These are phyloP conservation scores for Solanum tarapatanum DNA, from an alignment of 257 asterid genomes.

Conservation along the genomic window DNA sequence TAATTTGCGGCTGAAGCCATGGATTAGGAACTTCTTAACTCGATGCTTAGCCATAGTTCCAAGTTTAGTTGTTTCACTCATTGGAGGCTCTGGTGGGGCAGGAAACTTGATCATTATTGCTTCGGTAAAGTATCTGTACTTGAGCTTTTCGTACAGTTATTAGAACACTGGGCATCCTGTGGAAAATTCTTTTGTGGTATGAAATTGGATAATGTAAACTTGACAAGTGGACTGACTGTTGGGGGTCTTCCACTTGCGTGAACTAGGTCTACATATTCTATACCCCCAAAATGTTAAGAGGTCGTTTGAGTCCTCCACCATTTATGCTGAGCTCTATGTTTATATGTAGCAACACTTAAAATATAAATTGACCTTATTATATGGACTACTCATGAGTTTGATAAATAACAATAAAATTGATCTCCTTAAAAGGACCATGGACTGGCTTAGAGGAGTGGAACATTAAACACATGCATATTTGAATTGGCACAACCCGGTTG, in stretches of 20 bases:
- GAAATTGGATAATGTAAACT: not conserved
- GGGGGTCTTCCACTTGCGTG: not conserved
- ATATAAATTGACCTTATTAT: not conserved
- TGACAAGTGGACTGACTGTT: not conserved
- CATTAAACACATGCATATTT: not conserved
- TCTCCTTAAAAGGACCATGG: not conserved
- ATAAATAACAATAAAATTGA: not conserved
- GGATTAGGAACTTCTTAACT: conserved; percentile 79
- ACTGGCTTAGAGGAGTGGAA: not conserved
- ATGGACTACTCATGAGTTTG: not conserved
- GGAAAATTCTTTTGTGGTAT: not conserved
- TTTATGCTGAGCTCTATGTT: not conserved
- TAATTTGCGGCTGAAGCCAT: conserved; percentile 76
- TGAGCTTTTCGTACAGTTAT: not conserved
- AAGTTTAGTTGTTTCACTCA: conserved; percentile 69
- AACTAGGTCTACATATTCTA: not conserved
- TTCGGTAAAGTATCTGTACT: conserved; percentile 31
- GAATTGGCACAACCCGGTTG: not conserved
- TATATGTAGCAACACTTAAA: not conserved
- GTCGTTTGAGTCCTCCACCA: not conserved
- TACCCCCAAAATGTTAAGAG: not conserved
- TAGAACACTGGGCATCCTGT: not conserved
- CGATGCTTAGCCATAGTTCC: conserved; percentile 90
- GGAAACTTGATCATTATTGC: conserved; percentile 89
- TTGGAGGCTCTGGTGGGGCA: conserved; percentile 82